These are phyloP conservation scores for Lippia alba DNA, from an alignment of 305 asterid genomes.

Conservation along the genomic window DNA sequence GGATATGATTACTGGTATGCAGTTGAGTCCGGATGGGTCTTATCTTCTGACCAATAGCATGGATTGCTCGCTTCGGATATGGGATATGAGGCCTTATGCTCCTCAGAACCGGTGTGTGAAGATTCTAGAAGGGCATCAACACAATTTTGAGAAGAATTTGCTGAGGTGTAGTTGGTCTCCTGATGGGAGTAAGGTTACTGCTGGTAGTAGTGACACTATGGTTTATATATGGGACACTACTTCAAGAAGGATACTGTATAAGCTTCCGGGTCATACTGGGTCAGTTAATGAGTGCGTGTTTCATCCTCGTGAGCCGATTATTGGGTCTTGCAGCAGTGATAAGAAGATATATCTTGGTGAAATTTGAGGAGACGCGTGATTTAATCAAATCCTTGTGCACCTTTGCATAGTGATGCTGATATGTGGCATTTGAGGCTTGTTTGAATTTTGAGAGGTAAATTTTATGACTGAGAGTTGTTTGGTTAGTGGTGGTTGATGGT, in stretches of 20 bases:
- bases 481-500: not conserved
- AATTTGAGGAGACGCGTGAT: conserved; percentile 42
- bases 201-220: conserved; percentile 97
- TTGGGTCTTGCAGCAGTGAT: conserved; percentile 97
- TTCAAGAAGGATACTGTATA: conserved; percentile 78
- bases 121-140: conserved; percentile 93
- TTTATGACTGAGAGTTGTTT: conserved; percentile 26
- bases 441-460: conserved; percentile 27
- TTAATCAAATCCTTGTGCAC: conserved; percentile 15
- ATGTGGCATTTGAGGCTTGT: conserved; percentile 26
- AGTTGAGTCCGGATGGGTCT: conserved; percentile 94
- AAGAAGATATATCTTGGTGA: conserved; percentile 95
- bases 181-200: conserved; percentile 95
- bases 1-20: conserved; percentile 93
- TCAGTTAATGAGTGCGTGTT: conserved; percentile 87
- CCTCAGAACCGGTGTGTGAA: conserved; percentile 95
- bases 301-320: conserved; percentile 83
- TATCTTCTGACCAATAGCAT: conserved; percentile 94
- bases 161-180: conserved; percentile 96
- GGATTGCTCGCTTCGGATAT: conserved; percentile 89
- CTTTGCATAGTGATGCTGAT: conserved; percentile 35
- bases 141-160: conserved; percentile 94
- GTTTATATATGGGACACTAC: conserved; percentile 94
- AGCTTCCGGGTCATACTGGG: conserved; percentile 97
- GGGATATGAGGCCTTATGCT: conserved; percentile 99